phyloP scores from a whole-genome alignment of 2,329 filamentous ascomycete species.

The Diaporthe sp. region DNA sequence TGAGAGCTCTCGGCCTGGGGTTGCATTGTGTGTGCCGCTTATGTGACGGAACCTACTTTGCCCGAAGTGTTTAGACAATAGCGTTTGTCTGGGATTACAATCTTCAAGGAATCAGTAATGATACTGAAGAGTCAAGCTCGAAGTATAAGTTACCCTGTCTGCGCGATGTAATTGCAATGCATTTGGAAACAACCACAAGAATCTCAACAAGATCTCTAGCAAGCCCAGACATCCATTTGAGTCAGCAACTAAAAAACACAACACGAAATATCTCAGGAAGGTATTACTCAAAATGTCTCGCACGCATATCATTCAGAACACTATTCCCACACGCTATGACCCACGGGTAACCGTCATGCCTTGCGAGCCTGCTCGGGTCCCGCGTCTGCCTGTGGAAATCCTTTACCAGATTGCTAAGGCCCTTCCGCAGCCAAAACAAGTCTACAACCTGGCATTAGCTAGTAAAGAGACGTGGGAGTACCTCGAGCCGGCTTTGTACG shows the following conservation, averaged over 20 bases:
- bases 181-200: not conserved
- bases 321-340: not conserved
- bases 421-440: not conserved
- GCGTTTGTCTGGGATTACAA: not conserved
- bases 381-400: not conserved
- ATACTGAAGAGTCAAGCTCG: rapidly evolving
- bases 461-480: not conserved
- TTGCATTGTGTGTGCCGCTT: not conserved
- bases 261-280: not conserved
- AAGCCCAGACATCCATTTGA: not conserved
- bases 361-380: not conserved
- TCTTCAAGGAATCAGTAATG: no score
- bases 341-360: not conserved
- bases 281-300: not conserved
- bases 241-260: no score
- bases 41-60: not conserved
- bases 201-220: not conserved
- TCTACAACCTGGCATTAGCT: not conserved
- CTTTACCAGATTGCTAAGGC: not conserved
- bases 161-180: not conserved
- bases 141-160: not conserved
- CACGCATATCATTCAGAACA: not conserved
- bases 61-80: not conserved
- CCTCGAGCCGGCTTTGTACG: not conserved
- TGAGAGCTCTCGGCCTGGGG: not conserved